A percentile compares a stretch with the other conserved stretches of the same genome.
Evolutionary conservation across 2,329 filamentous ascomycete species (phyloP).

Genomic region (Emergomyces orientalis): DNA sequence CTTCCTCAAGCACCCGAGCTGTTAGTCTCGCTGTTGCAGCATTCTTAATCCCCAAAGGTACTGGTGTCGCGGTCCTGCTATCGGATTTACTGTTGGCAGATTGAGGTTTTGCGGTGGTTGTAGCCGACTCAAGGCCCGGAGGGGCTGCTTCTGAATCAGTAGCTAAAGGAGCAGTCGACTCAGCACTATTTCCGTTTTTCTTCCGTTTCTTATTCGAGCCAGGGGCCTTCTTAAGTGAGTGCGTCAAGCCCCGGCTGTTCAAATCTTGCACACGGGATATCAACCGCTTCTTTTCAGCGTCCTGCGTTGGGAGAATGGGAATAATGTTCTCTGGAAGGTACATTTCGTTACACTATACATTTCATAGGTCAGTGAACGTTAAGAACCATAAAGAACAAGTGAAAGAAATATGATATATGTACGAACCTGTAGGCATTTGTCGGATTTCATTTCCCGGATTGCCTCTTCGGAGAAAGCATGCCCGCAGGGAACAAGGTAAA

Average conservation of each 20-base stretch:
- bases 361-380: neutral
- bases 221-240: constrained; percentile 73
- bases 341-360: constrained; percentile 57
- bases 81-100: constrained; percentile 18
- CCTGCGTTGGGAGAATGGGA: constrained; percentile 64
- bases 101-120: constrained; percentile 11
- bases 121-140: neutral
- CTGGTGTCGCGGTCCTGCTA: constrained; percentile 27
- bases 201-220: constrained; percentile 58
- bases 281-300: constrained; percentile 61
- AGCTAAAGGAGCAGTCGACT: constrained; percentile 25
- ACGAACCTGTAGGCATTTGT: constrained; percentile 49
- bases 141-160: neutral
- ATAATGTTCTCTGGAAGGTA: constrained; percentile 71
- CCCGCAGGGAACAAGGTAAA: constrained; percentile 89
- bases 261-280: constrained; percentile 59
- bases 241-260: constrained; percentile 62
- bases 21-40: constrained; percentile 75
- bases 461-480: constrained; percentile 87
- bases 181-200: constrained; percentile 49
- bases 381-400: neutral
- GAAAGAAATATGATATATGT: neutral
- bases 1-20: constrained; percentile 75
- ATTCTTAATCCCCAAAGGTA: constrained; percentile 66
- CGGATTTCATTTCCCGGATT: constrained; percentile 65